Percentiles rank a stretch among this genome's conserved stretches.
These are phyloP conservation scores for Pulveroboletus sp. DNA, from an alignment of 768 basidiomycete genomes.

Conservation along the genomic window DNA sequence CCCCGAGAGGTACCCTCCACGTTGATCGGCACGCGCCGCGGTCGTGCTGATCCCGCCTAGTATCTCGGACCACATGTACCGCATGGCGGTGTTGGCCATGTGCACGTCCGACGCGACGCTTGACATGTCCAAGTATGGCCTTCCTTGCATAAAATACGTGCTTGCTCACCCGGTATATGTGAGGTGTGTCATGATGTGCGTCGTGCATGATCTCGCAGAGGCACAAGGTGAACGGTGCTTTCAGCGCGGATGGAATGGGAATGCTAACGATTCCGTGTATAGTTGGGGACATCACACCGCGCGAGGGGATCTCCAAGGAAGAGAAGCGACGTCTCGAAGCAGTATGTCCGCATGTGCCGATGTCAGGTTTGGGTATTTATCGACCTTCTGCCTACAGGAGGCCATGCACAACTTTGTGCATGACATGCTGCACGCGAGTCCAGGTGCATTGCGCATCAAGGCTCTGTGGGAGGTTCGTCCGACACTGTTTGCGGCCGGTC, in stretches of 20 bases:
- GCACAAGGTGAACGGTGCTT: conserved; percentile 62
- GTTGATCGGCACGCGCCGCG: too few species aligned
- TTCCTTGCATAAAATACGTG: not conserved
- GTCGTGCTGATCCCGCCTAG: conserved; percentile 34
- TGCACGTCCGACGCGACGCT: conserved; percentile 72
- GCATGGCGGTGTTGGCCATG: conserved; percentile 95
- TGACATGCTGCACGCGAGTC: conserved; percentile 81
- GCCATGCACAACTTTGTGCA: conserved; percentile 90
- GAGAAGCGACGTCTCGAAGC: conserved; percentile 79
- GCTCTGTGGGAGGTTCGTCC: conserved; percentile 59
- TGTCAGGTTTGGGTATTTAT: too few species aligned
- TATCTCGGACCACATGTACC: conserved; percentile 96
- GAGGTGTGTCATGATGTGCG: conserved; percentile 84
- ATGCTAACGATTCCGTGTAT: not conserved
- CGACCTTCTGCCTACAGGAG: conserved; percentile 43
- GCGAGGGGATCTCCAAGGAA: conserved; percentile 78
- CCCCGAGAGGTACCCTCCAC: conserved; percentile 65
- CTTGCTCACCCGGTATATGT: not conserved
- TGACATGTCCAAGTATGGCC: conserved; percentile 66
- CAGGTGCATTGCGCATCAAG: conserved; percentile 65
- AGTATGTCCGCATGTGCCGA: conserved; percentile 34
- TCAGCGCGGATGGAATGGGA: not conserved
- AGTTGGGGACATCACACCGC: conserved; percentile 94
- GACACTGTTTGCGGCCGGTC: too few species aligned
- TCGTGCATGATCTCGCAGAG: conserved; percentile 96